Percentiles rank a stretch among this genome's conserved stretches.
Conservation (phyloP, 2,329 filamentous ascomycete genomes). For the Arthrobotrys iridis region DNA sequence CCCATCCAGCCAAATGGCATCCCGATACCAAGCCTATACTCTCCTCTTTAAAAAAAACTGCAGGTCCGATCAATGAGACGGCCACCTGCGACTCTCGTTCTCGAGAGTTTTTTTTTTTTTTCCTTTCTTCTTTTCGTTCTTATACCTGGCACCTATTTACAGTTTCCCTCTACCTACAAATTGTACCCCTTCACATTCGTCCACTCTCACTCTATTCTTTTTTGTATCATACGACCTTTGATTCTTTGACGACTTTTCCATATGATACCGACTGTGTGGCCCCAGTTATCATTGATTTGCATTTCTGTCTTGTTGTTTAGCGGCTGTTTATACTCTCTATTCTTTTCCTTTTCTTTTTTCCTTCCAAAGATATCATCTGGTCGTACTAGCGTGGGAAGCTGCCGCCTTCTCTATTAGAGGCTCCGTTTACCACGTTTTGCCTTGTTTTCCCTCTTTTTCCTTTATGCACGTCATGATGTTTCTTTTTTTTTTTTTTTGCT, state of each 20-base stretch:
- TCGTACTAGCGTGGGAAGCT: slow-evolving; percentile 18
- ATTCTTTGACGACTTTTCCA: neutral
- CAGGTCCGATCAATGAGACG: neutral
- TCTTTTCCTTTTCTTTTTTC: neutral
- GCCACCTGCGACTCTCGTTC: neutral
- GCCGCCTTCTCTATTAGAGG: neutral
- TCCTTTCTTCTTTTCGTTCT: neutral
- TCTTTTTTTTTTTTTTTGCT: too few relatives aligned
- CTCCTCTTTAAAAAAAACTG: neutral
- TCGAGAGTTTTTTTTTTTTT: too few relatives aligned
- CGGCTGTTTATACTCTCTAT: slow-evolving; percentile 21
- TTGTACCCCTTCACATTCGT: neutral
- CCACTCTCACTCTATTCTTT: slow-evolving; percentile 5
- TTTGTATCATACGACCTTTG: slow-evolving; percentile 45
- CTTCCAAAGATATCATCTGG: neutral
- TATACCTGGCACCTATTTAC: neutral
- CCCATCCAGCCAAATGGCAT: neutral
- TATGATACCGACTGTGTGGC: slow-evolving; percentile 33
- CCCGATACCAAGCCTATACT: neutral
- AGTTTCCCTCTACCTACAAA: neutral
- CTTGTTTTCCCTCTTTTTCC: neutral
- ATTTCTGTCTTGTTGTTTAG: slow-evolving; percentile 51
- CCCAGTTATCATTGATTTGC: slow-evolving; percentile 18
- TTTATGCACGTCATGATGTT: slow-evolving; percentile 2
- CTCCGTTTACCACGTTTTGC: neutral